These are phyloP conservation scores for Platanthera zijinensis DNA, from an alignment of 106 monocot species.

Conservation along the genomic window DNA sequence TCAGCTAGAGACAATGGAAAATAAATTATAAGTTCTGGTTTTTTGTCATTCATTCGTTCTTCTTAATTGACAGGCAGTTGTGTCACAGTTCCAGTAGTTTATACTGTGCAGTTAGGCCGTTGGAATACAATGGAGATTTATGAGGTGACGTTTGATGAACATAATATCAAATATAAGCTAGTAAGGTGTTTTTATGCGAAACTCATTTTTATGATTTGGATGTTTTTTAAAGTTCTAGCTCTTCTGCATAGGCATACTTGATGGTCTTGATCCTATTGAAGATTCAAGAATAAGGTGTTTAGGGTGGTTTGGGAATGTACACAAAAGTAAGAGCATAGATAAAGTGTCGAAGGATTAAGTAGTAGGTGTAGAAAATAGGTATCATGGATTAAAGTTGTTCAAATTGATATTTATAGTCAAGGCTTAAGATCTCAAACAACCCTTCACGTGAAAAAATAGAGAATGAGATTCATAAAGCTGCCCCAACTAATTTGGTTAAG, in stretches of 20 bases:
- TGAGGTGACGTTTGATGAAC: background rate
- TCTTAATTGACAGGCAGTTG: background rate
- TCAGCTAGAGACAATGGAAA: conserved; percentile 53
- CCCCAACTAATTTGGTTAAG: too few species aligned
- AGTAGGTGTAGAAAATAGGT: too few species aligned
- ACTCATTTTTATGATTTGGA: background rate
- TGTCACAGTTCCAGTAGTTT: background rate
- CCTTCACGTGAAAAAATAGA: too few species aligned
- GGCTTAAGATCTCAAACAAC: too few species aligned
- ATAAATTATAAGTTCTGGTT: conserved; percentile 30
- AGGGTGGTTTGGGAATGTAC: too few species aligned
- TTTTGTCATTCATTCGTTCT: background rate
- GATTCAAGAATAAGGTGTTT: background rate
- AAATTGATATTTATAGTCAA: too few species aligned
- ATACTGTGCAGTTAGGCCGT: too few species aligned
- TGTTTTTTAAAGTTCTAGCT: background rate
- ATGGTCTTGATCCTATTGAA: background rate
- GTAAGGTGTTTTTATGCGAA: background rate
- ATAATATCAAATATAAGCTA: background rate
- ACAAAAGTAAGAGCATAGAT: too few species aligned
- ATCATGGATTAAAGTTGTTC: too few species aligned
- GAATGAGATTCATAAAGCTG: too few species aligned
- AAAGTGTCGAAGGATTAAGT: too few species aligned
- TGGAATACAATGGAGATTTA: too few species aligned
- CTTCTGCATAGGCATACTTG: background rate